These are phyloP conservation scores for Elaeis guineensis DNA, from an alignment of 176 grass and related monocot genomes.

Conservation along the genomic window DNA sequence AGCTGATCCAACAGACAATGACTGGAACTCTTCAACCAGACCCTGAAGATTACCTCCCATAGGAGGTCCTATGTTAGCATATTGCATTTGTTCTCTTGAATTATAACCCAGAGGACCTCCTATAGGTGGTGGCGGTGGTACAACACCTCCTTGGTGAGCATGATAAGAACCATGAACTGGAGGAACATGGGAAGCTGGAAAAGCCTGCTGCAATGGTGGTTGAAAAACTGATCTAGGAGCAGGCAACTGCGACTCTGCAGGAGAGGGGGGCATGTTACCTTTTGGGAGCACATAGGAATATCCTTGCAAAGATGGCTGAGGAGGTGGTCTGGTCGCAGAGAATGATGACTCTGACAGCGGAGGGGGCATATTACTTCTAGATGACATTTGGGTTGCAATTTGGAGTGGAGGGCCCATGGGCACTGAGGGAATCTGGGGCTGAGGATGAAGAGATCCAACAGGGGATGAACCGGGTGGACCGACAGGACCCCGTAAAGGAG, in stretches of 20 bases:
- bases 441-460: slow-evolving; percentile 11
- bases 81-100: slow-evolving; percentile 36
- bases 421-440: slow-evolving; percentile 10
- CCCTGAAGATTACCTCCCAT: slow-evolving; percentile 36
- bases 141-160: slow-evolving; percentile 14
- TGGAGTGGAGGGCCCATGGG: slow-evolving; percentile 23
- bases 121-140: slow-evolving; percentile 32
- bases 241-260: slow-evolving; percentile 23
- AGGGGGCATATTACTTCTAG: slow-evolving; percentile 12
- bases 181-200: slow-evolving; percentile 14
- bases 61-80: slow-evolving; percentile 38
- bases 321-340: slow-evolving; percentile 14
- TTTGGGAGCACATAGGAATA: slow-evolving; percentile 22
- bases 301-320: slow-evolving; percentile 28
- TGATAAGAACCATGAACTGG: slow-evolving; percentile 9
- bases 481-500: slow-evolving; percentile 10
- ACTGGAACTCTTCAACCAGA: slow-evolving; percentile 95
- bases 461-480: neutral
- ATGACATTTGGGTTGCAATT: slow-evolving; percentile 21
- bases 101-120: slow-evolving; percentile 11
- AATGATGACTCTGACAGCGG: neutral
- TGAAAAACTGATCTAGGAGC: slow-evolving; percentile 24
- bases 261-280: neutral
- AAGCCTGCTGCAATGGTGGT: slow-evolving; percentile 23
- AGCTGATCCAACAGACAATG: slow-evolving; percentile 50